Base-by-base conservation (phyloP, 495 filamentous ascomycete genomes). In the Hypomontagnella monticulosa region DNA sequence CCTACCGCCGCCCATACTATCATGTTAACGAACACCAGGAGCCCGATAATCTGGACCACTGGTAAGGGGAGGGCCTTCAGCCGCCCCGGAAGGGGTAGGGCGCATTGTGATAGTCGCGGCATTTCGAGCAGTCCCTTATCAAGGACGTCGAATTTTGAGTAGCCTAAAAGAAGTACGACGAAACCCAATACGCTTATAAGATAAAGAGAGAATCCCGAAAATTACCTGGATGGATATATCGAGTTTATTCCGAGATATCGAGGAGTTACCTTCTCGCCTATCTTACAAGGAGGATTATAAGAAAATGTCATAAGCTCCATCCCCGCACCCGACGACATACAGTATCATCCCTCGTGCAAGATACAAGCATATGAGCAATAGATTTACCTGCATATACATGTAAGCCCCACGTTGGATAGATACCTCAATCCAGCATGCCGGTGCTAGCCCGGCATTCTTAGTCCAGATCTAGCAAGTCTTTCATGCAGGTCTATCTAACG, bases 1-100 rank as follows among this genome's bases (percentile, higher is more conserved):
- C 83, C 92, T 8, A 86, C 85, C 4, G 83, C 88, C 58, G 85
- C 81, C 93, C 93, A 97, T 9, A 90, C 83, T 4, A 90, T 19
- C 16, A 83, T 69, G 78, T 97, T 97, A 58, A 90, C 75, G 14
- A 83, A 42, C 1, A 88, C 76, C 33, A 97, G 77, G 10, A 85
- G 74, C 48, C 79, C 48, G 38, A 96, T 93, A 33, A 94, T 88
- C 0, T 75, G 83, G 30, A 93, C 67, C 0, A 89, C 90, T 1
- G 85, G 82, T 0, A 85, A 77, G 1, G 93, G 89, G 20, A 97
- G 75, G 33, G 60, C 66, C 4, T 61, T 55, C 16, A 81, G 71
- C 33, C 69, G 72, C 19, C 47, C 56, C 4, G 75, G 73, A 1
- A 78, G 61, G 19, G 57, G 43, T 6, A 61, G 61, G 6, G 42